Base-by-base conservation (phyloP, 108 stramenopile genomes). In the Skeletonema tropicum region DNA sequence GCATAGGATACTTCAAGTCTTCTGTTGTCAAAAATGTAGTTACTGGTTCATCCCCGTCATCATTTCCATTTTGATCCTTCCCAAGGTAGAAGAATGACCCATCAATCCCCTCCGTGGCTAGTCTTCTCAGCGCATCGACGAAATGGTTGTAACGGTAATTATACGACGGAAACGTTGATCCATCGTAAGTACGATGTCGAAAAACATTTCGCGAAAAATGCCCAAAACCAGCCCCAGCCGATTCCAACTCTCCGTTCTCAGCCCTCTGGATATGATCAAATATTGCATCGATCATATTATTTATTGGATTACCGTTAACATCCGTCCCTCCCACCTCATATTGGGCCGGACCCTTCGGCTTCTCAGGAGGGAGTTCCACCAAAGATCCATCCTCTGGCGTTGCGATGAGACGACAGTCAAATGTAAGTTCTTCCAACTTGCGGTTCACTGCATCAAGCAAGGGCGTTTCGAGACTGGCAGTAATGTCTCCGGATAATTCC, bases 381-480 rank as follows among this genome's bases (percentile, higher is more conserved):
- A 81, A 9, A 6, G 73, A 64, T 32, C 80, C 73, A 60, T 81
- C 74, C 32, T 75, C 80, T 11, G 62, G 61, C 17, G 73, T 60
- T 1, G 68, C 45, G 29, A 81, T 23, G 6, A 64, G 17, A 25
- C 68, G 60, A 61, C 80, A 81, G 64, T 81, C 80, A 60, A 81
- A 81, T 35, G 71, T 81, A 45, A 60, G 64, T 52, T 81, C 80
- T 31, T 81, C 82, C 38, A 83, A 38, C 64, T 83, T 83, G 12
- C 77, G 66, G 49, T 83, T 83, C 1, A 83, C 69, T 2, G 72
- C 19, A 48, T 83, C 82, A 17, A 83, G 30, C 2, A 83, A 42
- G 0, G 82, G 82, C 19, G 82, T 83, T 29, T 39, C 67, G 55
- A 75, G 31, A 60, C 65, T 60, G 26, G 26, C 13, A 33, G 36